Percentiles rank a stretch among this genome's conserved stretches.
Evolutionary conservation across 257 asterid species (phyloP).

Genomic region (Solanum tarijense): DNA sequence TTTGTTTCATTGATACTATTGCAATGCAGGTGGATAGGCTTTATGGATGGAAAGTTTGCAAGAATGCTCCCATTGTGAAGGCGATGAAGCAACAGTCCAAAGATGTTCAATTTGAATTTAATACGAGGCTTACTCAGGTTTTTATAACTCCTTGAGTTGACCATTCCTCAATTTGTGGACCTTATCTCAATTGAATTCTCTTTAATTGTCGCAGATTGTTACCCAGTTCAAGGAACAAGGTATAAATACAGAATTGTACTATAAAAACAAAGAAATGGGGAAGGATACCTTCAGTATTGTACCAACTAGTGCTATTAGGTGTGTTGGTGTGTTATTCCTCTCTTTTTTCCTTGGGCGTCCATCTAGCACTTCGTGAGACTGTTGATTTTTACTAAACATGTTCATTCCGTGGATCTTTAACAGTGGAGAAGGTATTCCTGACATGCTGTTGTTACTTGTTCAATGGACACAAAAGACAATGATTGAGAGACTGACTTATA

Average conservation of each 20-base stretch:
- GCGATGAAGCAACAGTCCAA: slow-evolving; percentile 73
- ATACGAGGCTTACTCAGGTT: slow-evolving; percentile 70
- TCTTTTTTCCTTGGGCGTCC: background rate
- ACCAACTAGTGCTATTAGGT: slow-evolving; percentile 99
- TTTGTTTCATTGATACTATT: background rate
- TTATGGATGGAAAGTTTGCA: slow-evolving; percentile 73
- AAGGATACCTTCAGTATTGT: slow-evolving; percentile 72
- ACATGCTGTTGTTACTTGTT: slow-evolving; percentile 60
- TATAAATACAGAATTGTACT: slow-evolving; percentile 80
- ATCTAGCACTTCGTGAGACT: background rate
- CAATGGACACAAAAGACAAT: slow-evolving; percentile 90
- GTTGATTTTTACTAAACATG: slow-evolving; percentile 3
- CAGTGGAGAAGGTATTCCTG: slow-evolving; percentile 97
- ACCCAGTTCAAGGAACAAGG: slow-evolving; percentile 93
- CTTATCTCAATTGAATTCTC: background rate
- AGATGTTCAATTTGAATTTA: slow-evolving; percentile 65
- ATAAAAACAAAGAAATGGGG: slow-evolving; percentile 83
- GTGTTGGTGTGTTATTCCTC: background rate
- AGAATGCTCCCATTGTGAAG: slow-evolving; percentile 74
- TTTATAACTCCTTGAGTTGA: background rate
- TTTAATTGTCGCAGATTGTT: slow-evolving; percentile 35
- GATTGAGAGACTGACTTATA: slow-evolving; percentile 75
- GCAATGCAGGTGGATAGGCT: slow-evolving; percentile 73
- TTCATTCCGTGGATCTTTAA: background rate
- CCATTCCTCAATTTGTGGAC: background rate